Evolutionary conservation across 139 green algal species (phyloP), one percentile per base, ranked within the genome.

Genomic region (Gonium pectorale): DNA sequence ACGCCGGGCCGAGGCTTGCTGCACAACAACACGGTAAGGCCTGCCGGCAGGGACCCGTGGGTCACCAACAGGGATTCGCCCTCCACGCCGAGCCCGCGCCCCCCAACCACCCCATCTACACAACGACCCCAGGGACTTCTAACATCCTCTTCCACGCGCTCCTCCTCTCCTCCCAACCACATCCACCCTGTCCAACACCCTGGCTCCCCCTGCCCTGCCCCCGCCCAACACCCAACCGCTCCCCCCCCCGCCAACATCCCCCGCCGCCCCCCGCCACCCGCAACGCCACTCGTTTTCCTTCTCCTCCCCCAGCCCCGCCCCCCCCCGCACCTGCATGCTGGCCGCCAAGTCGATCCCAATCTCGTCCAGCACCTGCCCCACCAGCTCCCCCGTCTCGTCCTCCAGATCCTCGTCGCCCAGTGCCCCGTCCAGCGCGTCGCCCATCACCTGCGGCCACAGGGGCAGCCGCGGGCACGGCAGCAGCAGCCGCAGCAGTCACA

Each of bases 311-410:
- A 15, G 6, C 56, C 56, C 56, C 56, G 19, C 71, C n/a, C 21
- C 15, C 24, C 49, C 13, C 33, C 49, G n/a, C 40, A 68, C 66
- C 68, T 67, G 38, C 51, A 97, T 81, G n/a, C 87, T 66, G 7
- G 92, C 71, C 11, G 80, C 68, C n/a, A 97, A 49, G 74, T 96
- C 94, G 3, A 97, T 81, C 8, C 94, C 94, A 49, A 97, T 97
- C 67, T 96, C 93, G 71, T 97, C 94, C 83, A 97, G 85, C 31
- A 97, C 88, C 90, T 94, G 89, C 44, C 90, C 90, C 67, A 97
- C 89, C 22, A 97, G 70, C 26, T 94, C 91, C 49, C 88, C 79
- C 0, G 89, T 92, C 73, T 97, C 94, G 3, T 91, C 93, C 75
- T 97, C 93, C 35, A 81, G 72, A 24, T 91, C 91, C 1, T 96